Evolutionary conservation across 2,329 filamentous ascomycete species (phyloP).

Genomic region (Dactylonectria estremocensis): DNA sequence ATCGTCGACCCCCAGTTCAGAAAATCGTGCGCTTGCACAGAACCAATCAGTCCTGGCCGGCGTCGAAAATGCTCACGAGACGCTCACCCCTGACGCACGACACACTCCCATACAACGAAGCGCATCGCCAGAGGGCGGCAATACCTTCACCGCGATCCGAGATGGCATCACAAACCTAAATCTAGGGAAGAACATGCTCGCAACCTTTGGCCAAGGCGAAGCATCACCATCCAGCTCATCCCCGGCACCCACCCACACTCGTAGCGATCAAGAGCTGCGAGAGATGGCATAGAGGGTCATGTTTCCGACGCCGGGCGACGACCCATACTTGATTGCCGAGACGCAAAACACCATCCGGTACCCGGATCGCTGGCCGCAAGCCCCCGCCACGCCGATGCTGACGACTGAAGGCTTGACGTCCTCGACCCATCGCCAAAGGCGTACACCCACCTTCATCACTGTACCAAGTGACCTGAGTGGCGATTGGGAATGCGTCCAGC

Average conservation of each 20-base stretch:
- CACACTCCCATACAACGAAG: conserved; percentile 60
- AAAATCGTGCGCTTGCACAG: conserved; percentile 55
- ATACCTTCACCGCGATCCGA: conserved; percentile 62
- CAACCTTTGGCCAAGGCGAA: conserved; percentile 50
- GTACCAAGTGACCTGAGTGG: conserved; percentile 31
- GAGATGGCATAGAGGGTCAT: conserved; percentile 64
- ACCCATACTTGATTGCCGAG: conserved; percentile 53
- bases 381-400: conserved; percentile 5
- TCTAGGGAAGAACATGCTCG: conserved; percentile 63
- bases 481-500: conserved; percentile 40
- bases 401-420: background rate
- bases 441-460: conserved; percentile 26
- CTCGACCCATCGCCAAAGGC: background rate
- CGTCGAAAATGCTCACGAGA: conserved; percentile 71
- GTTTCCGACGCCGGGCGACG: conserved; percentile 49
- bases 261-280: conserved; percentile 60
- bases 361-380: conserved; percentile 20
- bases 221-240: conserved; percentile 39
- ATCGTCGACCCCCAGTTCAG: conserved; percentile 53
- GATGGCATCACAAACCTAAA: conserved; percentile 65
- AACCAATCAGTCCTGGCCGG: conserved; percentile 71
- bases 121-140: conserved; percentile 61
- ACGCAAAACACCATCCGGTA: conserved; percentile 48
- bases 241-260: conserved; percentile 41
- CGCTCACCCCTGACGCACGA: conserved; percentile 60